These are phyloP conservation scores for Mortierella sp. DNA, from an alignment of 371 early-diverging fungal genomes.

Conservation along the genomic window DNA sequence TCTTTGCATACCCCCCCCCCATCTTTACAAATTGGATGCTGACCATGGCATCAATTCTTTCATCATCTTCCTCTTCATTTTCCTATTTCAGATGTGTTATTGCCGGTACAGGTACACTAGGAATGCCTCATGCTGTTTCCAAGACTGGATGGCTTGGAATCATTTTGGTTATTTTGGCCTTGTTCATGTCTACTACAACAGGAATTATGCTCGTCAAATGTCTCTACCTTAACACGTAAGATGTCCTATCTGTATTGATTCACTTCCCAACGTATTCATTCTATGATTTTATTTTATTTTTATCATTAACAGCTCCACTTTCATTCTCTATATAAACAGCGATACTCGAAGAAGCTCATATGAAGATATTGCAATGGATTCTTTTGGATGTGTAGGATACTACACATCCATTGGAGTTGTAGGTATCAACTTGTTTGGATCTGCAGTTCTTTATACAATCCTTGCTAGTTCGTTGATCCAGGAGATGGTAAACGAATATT, in stretches of 20 bases:
- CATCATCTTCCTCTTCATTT: background rate
- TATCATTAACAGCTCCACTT: background rate
- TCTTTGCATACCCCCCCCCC: background rate
- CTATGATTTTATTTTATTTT: background rate
- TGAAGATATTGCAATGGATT: constrained; percentile 68
- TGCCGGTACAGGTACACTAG: constrained; percentile 48
- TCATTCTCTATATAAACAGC: background rate
- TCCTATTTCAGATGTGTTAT: constrained; percentile 29
- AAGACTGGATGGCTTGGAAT: constrained; percentile 41
- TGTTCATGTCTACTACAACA: constrained; percentile 40
- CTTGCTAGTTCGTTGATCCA: constrained; percentile 32
- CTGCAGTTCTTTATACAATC: constrained; percentile 42
- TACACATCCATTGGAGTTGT: constrained; percentile 63
- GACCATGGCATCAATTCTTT: no score
- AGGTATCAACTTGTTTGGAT: constrained; percentile 56
- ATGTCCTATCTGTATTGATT: no score
- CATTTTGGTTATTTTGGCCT: constrained; percentile 15
- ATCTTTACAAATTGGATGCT: no score
- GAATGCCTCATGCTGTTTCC: constrained; percentile 41
- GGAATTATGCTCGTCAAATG: constrained; percentile 41
- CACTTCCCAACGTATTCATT: background rate
- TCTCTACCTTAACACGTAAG: constrained; percentile 39
- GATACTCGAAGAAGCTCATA: constrained; percentile 47
- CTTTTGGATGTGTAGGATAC: constrained; percentile 69
- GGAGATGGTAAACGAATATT: constrained; percentile 17